Conservation (phyloP, 495 filamentous ascomycete genomes). For the Penicillium paxilli region DNA sequence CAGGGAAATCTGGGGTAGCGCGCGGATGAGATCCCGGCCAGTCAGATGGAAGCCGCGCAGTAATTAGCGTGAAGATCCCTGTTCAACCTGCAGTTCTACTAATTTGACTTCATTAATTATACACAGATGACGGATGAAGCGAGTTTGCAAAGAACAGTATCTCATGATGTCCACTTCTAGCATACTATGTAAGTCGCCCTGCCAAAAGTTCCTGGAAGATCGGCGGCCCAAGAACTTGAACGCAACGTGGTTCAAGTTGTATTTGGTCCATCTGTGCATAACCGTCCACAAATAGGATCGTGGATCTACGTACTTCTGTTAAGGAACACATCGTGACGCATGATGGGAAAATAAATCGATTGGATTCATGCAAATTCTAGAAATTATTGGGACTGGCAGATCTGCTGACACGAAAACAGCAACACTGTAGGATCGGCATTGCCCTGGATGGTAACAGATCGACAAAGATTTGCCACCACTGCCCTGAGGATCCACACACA, state of each 20-base stretch:
- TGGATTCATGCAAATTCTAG: neutral
- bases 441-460: neutral
- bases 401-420: too few relatives aligned
- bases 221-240: neutral
- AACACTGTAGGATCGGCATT: neutral
- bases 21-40: slow-evolving; percentile 20
- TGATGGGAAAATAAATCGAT: too few relatives aligned
- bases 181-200: too few relatives aligned
- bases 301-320: too few relatives aligned
- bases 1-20: slow-evolving; percentile 2
- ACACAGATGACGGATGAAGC: neutral
- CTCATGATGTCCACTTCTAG: too few relatives aligned
- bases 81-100: neutral
- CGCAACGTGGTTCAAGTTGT: neutral
- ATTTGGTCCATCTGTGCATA: too few relatives aligned
- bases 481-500: neutral
- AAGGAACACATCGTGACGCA: too few relatives aligned
- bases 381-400: neutral
- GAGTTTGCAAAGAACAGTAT: too few relatives aligned
- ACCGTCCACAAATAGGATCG: too few relatives aligned
- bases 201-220: neutral
- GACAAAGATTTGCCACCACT: neutral
- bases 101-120: neutral
- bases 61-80: neutral
- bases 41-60: neutral